Evolutionary conservation across 2,329 filamentous ascomycete species (phyloP).

Genomic region (Dactylellina haptotyla): DNA sequence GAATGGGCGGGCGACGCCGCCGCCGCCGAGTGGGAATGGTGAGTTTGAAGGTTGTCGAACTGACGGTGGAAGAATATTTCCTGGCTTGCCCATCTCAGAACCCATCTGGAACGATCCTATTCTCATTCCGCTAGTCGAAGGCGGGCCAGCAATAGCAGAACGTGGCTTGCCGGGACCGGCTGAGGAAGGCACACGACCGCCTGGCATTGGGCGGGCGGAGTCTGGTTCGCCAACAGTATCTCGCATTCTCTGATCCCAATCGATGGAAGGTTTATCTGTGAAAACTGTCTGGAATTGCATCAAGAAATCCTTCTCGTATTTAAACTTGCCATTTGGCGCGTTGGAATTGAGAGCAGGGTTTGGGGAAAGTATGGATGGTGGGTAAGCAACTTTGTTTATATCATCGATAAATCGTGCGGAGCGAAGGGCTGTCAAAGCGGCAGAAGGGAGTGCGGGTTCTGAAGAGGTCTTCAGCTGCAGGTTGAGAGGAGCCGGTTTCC

Average conservation of each 20-base stretch:
- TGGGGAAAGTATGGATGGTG: constrained; percentile 82
- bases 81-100: constrained; percentile 36
- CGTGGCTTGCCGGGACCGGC: constrained; percentile 60
- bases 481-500: constrained; percentile 88
- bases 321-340: constrained; percentile 84
- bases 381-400: constrained; percentile 82
- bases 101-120: constrained; percentile 50
- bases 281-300: constrained; percentile 96
- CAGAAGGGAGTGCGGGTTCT: constrained; percentile 89
- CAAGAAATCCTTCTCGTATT: constrained; percentile 94
- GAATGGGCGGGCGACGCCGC: constrained; percentile 62
- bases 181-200: constrained; percentile 67
- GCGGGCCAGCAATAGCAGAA: constrained; percentile 57
- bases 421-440: constrained; percentile 91
- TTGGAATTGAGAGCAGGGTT: constrained; percentile 86
- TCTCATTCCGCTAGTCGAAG: constrained; percentile 38
- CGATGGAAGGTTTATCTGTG: constrained; percentile 92
- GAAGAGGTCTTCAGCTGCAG: constrained; percentile 82
- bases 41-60: constrained; percentile 45
- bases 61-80: constrained; percentile 34
- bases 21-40: constrained; percentile 51
- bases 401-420: constrained; percentile 87
- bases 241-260: constrained; percentile 91
- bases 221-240: constrained; percentile 82
- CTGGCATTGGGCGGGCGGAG: constrained; percentile 70